Percentiles rank a stretch among this genome's conserved stretches.
These are phyloP conservation scores for Xylaria sp. DNA, from an alignment of 2,329 filamentous ascomycete species.

Conservation along the genomic window DNA sequence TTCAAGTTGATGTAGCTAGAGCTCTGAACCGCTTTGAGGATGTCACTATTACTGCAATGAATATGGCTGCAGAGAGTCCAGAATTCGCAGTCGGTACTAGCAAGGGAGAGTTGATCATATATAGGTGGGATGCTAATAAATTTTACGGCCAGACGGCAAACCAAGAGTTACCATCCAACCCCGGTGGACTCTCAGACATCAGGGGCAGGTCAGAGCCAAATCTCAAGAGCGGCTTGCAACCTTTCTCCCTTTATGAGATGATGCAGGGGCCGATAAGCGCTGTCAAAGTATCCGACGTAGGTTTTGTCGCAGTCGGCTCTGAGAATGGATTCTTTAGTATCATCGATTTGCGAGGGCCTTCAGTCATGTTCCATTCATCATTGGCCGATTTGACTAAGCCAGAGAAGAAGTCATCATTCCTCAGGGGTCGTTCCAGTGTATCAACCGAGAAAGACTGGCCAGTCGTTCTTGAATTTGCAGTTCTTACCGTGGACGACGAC, in stretches of 20 bases:
- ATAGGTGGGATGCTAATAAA: conserved; percentile 86
- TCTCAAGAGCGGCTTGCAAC: conserved; percentile 83
- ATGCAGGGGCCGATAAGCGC: conserved; percentile 83
- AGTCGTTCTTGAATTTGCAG: conserved; percentile 87
- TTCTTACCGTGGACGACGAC: conserved; percentile 93
- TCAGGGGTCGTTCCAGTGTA: conserved; percentile 64
- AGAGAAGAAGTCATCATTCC: conserved; percentile 81
- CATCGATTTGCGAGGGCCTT: conserved; percentile 87
- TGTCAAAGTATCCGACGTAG: conserved; percentile 87
- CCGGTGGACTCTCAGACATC: conserved; percentile 80
- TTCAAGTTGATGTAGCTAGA: conserved; percentile 88
- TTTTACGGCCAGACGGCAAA: conserved; percentile 73
- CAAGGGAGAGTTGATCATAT: conserved; percentile 87
- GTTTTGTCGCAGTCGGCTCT: conserved; percentile 89
- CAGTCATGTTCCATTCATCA: conserved; percentile 80
- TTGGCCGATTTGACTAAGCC: conserved; percentile 79
- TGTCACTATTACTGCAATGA: conserved; percentile 81
- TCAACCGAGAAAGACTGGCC: conserved; percentile 75
- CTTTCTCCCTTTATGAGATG: conserved; percentile 84
- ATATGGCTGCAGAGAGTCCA: conserved; percentile 81
- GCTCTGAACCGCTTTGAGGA: conserved; percentile 83
- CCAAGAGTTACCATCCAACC: conserved; percentile 65
- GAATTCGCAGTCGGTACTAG: conserved; percentile 86
- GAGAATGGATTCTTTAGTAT: conserved; percentile 83
- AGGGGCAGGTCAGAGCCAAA: conserved; percentile 75